These are phyloP conservation scores for Aspergillus texensis DNA, from an alignment of 2,329 filamentous ascomycete species.

Conservation along the genomic window DNA sequence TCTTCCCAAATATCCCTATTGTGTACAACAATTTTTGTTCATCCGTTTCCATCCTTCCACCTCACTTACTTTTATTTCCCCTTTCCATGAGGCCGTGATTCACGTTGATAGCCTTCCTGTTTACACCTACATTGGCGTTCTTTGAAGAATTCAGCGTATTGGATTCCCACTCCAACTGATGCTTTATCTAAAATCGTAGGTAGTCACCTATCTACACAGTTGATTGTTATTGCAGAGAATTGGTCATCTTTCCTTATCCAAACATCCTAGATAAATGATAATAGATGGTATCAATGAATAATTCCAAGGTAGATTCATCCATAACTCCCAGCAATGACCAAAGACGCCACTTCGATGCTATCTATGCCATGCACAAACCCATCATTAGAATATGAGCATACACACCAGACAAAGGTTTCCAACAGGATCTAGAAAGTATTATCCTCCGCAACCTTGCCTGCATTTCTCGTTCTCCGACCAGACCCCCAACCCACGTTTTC, in stretches of 20 bases:
- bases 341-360: conserved; percentile 5
- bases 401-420: not conserved
- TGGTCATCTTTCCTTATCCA: not conserved
- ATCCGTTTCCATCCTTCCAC: conserved; percentile 3
- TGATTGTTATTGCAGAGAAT: not conserved
- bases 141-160: conserved; percentile 4
- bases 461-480: conserved; percentile 39
- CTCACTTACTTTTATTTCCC: conserved; percentile 2
- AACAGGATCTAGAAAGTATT: conserved; percentile 6
- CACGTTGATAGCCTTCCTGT: not conserved
- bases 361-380: not conserved
- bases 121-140: conserved; percentile 5
- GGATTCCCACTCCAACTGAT: not conserved
- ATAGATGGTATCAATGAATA: not conserved
- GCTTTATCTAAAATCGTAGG: not conserved
- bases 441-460: conserved; percentile 25
- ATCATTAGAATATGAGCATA: not conserved
- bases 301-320: not conserved
- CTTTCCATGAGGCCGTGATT: not conserved
- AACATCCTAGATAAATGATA: not conserved
- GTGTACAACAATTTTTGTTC: conserved; percentile 14
- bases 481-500: conserved; percentile 38
- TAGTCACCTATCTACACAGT: not conserved
- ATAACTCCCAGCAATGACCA: not conserved
- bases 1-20: conserved; percentile 17